These are phyloP conservation scores for Epicoccum sorghinum DNA, from an alignment of 2,329 filamentous ascomycete species.

Conservation along the genomic window DNA sequence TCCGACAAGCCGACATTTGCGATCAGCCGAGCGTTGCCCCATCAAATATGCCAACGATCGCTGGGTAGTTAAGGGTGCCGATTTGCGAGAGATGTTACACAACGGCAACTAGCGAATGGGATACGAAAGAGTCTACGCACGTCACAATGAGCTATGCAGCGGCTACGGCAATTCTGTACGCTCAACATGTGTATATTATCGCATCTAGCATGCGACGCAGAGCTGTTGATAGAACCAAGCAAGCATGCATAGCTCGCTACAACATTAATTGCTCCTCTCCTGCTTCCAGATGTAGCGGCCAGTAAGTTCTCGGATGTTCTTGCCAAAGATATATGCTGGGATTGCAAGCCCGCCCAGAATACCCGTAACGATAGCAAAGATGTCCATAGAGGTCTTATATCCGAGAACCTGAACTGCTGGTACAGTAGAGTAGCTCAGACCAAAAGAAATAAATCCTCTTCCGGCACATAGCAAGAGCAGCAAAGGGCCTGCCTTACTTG, in stretches of 20 bases:
- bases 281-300: not conserved
- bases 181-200: no score
- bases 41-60: no score
- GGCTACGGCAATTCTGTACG: no score
- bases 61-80: no score
- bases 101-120: no score
- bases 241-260: no score
- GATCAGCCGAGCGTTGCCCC: not conserved
- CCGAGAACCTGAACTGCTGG: not conserved
- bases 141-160: not conserved
- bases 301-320: not conserved
- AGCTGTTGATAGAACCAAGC: no score
- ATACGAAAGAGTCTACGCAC: no score
- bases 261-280: not conserved
- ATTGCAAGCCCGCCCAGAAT: not conserved
- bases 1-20: conserved; percentile 1
- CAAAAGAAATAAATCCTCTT: not conserved
- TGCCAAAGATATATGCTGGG: not conserved
- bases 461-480: not conserved
- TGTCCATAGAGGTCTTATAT: not conserved
- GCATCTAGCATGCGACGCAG: no score
- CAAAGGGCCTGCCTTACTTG: not conserved
- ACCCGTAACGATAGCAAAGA: not conserved
- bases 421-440: not conserved
- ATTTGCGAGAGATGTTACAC: no score